These are phyloP conservation scores for Camillea tinctor DNA, from an alignment of 2,329 filamentous ascomycete species.

Conservation along the genomic window DNA sequence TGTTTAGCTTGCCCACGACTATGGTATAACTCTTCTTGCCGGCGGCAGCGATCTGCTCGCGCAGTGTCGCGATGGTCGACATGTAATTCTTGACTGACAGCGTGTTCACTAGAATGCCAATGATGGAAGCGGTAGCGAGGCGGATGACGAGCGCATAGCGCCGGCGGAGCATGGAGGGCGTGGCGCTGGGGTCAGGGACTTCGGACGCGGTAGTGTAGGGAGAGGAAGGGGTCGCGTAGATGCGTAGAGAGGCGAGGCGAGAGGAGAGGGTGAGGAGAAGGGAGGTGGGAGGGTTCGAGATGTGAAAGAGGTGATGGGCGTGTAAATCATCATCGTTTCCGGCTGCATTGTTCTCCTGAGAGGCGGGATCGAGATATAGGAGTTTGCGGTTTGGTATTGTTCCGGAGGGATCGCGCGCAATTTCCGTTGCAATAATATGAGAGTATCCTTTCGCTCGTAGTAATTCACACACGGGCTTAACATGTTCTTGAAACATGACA, in stretches of 20 bases:
- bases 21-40: slow-evolving; percentile 97
- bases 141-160: slow-evolving; percentile 85
- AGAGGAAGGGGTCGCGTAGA: slow-evolving; percentile 61
- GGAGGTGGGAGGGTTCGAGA: slow-evolving; percentile 75
- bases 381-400: slow-evolving; percentile 81
- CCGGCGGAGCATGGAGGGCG: slow-evolving; percentile 65
- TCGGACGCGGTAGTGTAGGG: slow-evolving; percentile 48
- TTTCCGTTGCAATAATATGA: slow-evolving; percentile 65
- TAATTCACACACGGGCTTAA: slow-evolving; percentile 54
- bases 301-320: slow-evolving; percentile 77
- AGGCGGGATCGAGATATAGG: slow-evolving; percentile 16
- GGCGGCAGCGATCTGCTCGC: slow-evolving; percentile 68
- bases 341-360: slow-evolving; percentile 35
- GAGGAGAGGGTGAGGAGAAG: slow-evolving; percentile 85
- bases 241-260: slow-evolving; percentile 73
- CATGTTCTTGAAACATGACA: slow-evolving; percentile 78
- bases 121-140: slow-evolving; percentile 76
- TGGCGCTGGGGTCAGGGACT: slow-evolving; percentile 38
- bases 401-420: slow-evolving; percentile 76
- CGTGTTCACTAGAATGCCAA: slow-evolving; percentile 95
- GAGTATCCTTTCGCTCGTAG: slow-evolving; percentile 67
- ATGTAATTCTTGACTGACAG: slow-evolving; percentile 91
- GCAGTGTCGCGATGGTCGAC: slow-evolving; percentile 71
- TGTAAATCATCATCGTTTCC: slow-evolving; percentile 48
- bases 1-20: slow-evolving; percentile 94